Evolutionary conservation across 768 basidiomycete genomes (phyloP).

Genomic region (Boletus fagicola): DNA sequence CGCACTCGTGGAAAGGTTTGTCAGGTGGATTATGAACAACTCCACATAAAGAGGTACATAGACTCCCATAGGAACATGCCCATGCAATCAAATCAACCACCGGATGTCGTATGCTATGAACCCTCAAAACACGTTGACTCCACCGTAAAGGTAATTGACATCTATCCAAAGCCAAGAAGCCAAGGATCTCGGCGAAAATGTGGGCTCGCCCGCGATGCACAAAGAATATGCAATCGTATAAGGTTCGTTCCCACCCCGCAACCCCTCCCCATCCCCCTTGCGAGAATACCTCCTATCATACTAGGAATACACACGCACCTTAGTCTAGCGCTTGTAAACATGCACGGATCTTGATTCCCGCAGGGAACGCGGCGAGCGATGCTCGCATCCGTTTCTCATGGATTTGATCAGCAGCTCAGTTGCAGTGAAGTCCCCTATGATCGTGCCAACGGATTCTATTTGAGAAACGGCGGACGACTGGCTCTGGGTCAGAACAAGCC

Average conservation of each 20-base stretch:
- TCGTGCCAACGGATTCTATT: not conserved
- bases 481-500: constrained; percentile 18
- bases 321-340: constrained; percentile 26
- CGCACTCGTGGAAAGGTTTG: constrained; percentile 6
- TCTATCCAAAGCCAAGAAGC: not conserved
- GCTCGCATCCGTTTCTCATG: constrained; percentile 27
- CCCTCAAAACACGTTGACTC: constrained; percentile 17
- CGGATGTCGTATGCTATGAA: constrained; percentile 4
- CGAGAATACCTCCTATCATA: constrained; percentile 7
- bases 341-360: constrained; percentile 31
- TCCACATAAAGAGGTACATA: not conserved
- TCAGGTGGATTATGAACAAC: not conserved
- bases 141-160: constrained; percentile 9
- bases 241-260: constrained; percentile 27
- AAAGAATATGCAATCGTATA: constrained; percentile 4
- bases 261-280: constrained; percentile 19
- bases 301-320: constrained; percentile 18
- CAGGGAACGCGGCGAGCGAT: constrained; percentile 9
- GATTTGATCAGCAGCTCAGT: constrained; percentile 3
- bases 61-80: not conserved
- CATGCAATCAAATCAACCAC: not conserved
- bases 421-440: not conserved
- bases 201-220: not conserved
- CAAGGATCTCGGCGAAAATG: not conserved
- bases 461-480: not conserved